Evolutionary conservation across 495 filamentous ascomycete species (phyloP).

Genomic region (Talaromyces borbonicus): DNA sequence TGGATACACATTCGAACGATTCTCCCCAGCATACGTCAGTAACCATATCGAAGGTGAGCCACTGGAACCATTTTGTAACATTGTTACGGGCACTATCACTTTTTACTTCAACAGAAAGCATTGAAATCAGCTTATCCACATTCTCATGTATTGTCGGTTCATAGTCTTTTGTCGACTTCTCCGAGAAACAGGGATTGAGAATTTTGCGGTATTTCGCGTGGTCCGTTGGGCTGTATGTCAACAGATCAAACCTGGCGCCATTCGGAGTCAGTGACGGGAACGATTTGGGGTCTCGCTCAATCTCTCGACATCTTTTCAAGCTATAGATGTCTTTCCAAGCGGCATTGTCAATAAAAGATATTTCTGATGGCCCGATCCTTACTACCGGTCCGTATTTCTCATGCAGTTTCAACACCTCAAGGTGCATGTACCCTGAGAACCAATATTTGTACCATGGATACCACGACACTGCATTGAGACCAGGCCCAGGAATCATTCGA

Average conservation of each 20-base stretch:
- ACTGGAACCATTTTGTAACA: neutral
- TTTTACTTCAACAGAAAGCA: neutral
- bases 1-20: neutral
- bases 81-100: neutral
- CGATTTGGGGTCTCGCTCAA: neutral
- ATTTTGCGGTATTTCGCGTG: neutral
- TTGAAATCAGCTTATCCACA: neutral
- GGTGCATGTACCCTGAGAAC: neutral
- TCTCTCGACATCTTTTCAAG: neutral
- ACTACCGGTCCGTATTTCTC: neutral
- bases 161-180: neutral
- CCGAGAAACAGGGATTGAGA: neutral
- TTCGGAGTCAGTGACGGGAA: neutral
- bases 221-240: neutral
- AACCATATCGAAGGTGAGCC: neutral
- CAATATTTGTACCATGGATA: neutral
- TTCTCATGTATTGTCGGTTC: neutral
- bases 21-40: neutral
- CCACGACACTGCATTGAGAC: neutral
- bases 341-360: neutral
- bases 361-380: neutral
- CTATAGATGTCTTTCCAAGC: neutral
- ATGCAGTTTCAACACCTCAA: neutral
- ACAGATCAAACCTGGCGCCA: neutral
- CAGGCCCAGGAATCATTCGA: neutral